Evolutionary conservation across 2,329 filamentous ascomycete species (phyloP).

Genomic region (Catunica adiposa): DNA sequence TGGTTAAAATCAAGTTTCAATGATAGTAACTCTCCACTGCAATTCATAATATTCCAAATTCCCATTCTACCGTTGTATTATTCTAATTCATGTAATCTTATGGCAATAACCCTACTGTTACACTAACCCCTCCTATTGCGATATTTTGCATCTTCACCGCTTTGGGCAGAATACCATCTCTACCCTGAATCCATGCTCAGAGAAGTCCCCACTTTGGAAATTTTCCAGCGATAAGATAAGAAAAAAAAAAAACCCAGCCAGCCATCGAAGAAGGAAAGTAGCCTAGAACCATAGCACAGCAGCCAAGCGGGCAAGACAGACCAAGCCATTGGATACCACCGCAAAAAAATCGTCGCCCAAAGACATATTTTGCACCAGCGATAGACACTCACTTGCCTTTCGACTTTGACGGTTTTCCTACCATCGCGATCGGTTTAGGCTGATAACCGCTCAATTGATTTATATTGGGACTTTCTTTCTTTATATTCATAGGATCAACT

Average conservation of each 20-base stretch:
- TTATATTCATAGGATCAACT: not conserved
- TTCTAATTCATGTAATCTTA: too few species aligned
- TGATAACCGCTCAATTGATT: too few species aligned
- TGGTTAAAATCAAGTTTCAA: too few species aligned
- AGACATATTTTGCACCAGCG: not conserved
- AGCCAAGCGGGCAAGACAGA: slow-evolving; percentile 1
- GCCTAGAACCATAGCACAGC: not conserved
- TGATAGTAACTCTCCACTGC: too few species aligned
- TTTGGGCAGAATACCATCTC: slow-evolving; percentile 11
- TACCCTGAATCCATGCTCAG: slow-evolving; percentile 5
- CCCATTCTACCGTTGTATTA: not conserved
- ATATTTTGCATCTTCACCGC: not conserved
- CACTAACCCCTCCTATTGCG: too few species aligned
- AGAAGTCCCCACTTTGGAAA: slow-evolving; percentile 12
- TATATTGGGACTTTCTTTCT: not conserved
- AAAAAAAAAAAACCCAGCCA: slow-evolving; percentile 1
- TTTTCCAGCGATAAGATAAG: slow-evolving; percentile 10
- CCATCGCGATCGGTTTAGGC: too few species aligned
- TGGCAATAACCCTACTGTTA: too few species aligned
- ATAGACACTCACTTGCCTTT: not conserved
- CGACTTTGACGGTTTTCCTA: too few species aligned
- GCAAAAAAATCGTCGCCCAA: not conserved
- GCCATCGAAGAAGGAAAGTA: not conserved
- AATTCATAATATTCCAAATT: too few species aligned
- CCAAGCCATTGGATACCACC: not conserved